Evolutionary conservation across 495 filamentous ascomycete genomes (phyloP).

Genomic region (Xylaria telfairii): DNA sequence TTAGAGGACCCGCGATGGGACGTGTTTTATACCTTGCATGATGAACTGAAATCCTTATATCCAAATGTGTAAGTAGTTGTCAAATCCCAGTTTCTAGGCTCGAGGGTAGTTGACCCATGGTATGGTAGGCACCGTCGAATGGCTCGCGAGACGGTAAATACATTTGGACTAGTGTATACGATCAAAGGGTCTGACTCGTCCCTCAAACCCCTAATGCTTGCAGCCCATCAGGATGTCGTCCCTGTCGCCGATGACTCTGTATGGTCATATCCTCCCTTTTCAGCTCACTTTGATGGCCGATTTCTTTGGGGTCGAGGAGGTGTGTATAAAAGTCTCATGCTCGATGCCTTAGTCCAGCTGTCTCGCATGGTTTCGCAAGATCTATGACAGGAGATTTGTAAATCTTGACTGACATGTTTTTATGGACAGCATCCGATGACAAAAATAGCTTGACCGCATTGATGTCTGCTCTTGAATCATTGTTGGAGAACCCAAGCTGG

Average conservation of each 20-base stretch:
- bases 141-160: conserved; percentile 62
- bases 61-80: conserved; percentile 39
- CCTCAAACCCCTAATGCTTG: conserved; percentile 66
- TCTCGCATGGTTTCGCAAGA: no score
- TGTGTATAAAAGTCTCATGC: no score
- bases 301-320: conserved; percentile 69
- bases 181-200: conserved; percentile 58
- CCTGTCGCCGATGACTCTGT: conserved; percentile 62
- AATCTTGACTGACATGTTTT: no score
- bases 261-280: conserved; percentile 70
- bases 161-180: conserved; percentile 65
- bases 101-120: background rate
- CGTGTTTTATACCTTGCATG: conserved; percentile 43
- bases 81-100: background rate
- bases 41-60: conserved; percentile 39
- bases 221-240: conserved; percentile 71
- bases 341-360: no score
- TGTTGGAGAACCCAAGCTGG: conserved; percentile 60
- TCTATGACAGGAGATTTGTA: no score
- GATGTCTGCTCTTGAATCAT: conserved; percentile 64
- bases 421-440: conserved; percentile 68
- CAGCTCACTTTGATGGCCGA: conserved; percentile 64
- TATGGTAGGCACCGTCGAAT: conserved; percentile 40
- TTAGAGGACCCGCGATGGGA: conserved; percentile 45
- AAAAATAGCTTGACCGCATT: conserved; percentile 71